phyloP scores from a whole-genome alignment of 169 alveolate genomes.

The Plasmodium malariae region DNA sequence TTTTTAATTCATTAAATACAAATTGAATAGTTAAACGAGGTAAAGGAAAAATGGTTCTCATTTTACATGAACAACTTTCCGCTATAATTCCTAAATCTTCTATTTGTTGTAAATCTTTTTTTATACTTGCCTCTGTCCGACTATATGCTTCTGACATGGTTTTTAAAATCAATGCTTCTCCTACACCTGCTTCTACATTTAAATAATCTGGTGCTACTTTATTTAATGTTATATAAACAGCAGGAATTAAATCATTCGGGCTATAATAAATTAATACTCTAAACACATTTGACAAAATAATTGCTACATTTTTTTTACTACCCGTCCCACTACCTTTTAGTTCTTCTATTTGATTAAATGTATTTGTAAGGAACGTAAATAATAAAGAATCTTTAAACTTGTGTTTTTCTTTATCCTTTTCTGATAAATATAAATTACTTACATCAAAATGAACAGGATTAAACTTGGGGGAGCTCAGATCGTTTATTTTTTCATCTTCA shows the following conservation, averaged over 20 bases:
- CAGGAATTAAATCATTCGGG: conserved; percentile 89
- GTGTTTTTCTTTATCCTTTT: conserved; percentile 68
- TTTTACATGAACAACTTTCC: conserved; percentile 88
- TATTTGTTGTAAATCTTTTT: conserved; percentile 89
- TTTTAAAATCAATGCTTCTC: conserved; percentile 94
- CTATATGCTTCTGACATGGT: conserved; percentile 96
- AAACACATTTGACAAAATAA: conserved; percentile 87
- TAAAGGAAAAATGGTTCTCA: conserved; percentile 88
- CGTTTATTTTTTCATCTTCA: conserved; percentile 79
- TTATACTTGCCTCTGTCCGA: conserved; percentile 91
- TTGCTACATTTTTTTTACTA: conserved; percentile 87
- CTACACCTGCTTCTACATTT: conserved; percentile 97
- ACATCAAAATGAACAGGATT: conserved; percentile 84
- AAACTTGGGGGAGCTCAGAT: conserved; percentile 84
- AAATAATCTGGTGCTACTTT: conserved; percentile 96
- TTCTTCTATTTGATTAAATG: conserved; percentile 88
- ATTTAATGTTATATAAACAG: conserved; percentile 87
- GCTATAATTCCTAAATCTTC: conserved; percentile 96
- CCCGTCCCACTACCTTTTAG: conserved; percentile 92
- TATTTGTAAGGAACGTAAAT: conserved; percentile 84
- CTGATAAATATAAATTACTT: conserved; percentile 77
- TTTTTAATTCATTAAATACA: conserved; percentile 81
- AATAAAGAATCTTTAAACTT: conserved; percentile 71
- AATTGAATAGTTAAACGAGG: conserved; percentile 90
- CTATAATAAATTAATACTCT: conserved; percentile 87